These are phyloP conservation scores for Cyanodermella asteris DNA, from an alignment of 2,329 filamentous ascomycete species.

Conservation along the genomic window DNA sequence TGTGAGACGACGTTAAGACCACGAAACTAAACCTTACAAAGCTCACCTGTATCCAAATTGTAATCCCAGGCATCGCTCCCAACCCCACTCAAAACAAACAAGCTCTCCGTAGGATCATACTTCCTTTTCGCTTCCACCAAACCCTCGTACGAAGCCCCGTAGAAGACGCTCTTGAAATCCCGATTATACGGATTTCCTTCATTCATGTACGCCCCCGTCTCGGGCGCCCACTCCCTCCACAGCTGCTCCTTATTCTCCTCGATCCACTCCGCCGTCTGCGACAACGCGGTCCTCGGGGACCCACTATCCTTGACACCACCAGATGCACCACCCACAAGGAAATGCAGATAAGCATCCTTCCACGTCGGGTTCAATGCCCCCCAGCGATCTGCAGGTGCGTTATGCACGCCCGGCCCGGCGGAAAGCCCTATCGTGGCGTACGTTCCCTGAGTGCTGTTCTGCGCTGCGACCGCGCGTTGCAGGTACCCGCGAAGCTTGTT, in stretches of 20 bases:
- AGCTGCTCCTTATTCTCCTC: constrained; percentile 13
- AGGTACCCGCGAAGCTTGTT: constrained; percentile 6
- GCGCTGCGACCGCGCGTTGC: too few species aligned
- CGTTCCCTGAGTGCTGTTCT: too few species aligned
- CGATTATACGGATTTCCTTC: constrained; percentile 12
- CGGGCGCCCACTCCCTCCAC: constrained; percentile 13
- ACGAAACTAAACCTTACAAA: too few species aligned
- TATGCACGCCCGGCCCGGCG: too few species aligned
- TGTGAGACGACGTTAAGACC: too few species aligned
- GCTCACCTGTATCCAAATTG: too few species aligned
- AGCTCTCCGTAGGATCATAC: constrained; percentile 24
- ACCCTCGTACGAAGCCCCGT: constrained; percentile 7
- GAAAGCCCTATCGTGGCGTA: too few species aligned
- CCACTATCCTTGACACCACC: too few species aligned
- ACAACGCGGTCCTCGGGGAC: constrained; percentile 8
- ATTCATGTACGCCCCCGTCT: constrained; percentile 17
- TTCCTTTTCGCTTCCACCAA: constrained; percentile 25
- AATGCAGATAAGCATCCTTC: too few species aligned
- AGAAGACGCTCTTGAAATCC: constrained; percentile 10
- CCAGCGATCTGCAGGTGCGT: too few species aligned
- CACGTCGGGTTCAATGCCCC: too few species aligned
- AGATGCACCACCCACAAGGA: too few species aligned
- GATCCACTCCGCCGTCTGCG: constrained; percentile 10
- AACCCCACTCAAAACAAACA: constrained; percentile 27
- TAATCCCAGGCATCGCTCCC: constrained; percentile 27